Base-by-base conservation (phyloP, 2,329 filamentous ascomycete genomes). In the Talaromyces sp. region DNA sequence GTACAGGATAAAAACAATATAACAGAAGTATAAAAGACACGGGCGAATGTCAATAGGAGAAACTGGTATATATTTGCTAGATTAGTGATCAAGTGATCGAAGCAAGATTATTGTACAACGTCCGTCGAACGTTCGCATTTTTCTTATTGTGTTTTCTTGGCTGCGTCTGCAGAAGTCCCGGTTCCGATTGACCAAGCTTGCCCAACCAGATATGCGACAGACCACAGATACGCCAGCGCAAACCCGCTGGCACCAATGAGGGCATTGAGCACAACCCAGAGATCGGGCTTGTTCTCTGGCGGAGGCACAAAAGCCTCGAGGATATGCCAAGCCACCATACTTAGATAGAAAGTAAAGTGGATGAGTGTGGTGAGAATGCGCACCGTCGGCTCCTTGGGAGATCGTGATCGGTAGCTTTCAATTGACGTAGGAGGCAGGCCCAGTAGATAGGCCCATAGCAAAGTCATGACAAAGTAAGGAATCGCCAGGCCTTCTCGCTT, bases 261-360 rank as follows among this genome's bases (percentile, higher is more conserved):
- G 9, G 95, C 92, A 70, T 99, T 99, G 13, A 87, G 84, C 2
- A 99, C 93, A 3, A 96, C 88, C 93, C 93, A 99, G 1, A 99
- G 78, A 77, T 99, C 95, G 0, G 95, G 95, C 76, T 96, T 97
- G 62, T 84, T 82, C 0, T 78, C 68, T 4, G 93, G 93, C 15
- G 93, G 87, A 10, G 75, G 64, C 0, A 92, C 77, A 63, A 87
- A 86, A 1, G 84, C 83, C 67, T 96, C 91, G 0, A 86, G 78
- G 13, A 91, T 75, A 74, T 99, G 95, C 92, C 95, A 97, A 15
- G 75, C 82, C 15, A 86, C 80, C 88, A 97, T 96, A 33, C 81
- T 81, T 4, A 86, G 65, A 71, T 98, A 98, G 67, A 95, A 93
- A 13, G 80, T 77, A 13, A 86, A 74, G 70, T 99, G 95, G 4